These are phyloP conservation scores for Eleusine indica DNA, from an alignment of 176 grass and related monocot species.

Conservation along the genomic window DNA sequence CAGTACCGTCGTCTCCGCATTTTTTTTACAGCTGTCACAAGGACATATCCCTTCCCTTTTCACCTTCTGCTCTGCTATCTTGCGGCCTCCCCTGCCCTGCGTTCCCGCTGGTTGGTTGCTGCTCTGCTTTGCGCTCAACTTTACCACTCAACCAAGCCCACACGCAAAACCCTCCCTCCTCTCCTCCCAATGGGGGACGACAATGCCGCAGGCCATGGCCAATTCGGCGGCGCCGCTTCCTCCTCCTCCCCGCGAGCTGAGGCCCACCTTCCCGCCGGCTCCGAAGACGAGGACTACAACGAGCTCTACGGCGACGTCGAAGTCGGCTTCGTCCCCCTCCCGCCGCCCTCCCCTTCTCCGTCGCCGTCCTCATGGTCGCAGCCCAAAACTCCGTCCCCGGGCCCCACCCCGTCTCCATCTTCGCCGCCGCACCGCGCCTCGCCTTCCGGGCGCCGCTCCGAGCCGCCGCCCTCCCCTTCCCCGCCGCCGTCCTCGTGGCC, in stretches of 20 bases:
- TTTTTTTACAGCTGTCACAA: conserved; percentile 16
- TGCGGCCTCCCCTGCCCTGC: neutral
- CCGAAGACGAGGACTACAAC: conserved; percentile 44
- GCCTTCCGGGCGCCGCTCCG: conserved; percentile 2
- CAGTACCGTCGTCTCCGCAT: neutral
- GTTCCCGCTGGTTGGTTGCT: neutral
- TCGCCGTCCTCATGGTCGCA: conserved; percentile 34
- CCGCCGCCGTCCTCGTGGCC: neutral
- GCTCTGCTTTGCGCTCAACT: neutral
- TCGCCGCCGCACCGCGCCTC: neutral
- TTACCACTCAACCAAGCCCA: conserved; percentile 2
- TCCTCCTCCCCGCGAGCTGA: neutral
- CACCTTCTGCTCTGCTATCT: neutral
- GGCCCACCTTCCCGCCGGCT: neutral
- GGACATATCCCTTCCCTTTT: neutral
- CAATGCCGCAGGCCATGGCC: conserved; percentile 10
- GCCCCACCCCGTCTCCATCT: neutral
- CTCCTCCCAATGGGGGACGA: conserved; percentile 30
- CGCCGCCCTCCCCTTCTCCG: conserved; percentile 10
- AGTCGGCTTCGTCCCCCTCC: conserved; percentile 39
- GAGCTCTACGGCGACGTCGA: conserved; percentile 54
- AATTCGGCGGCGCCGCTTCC: neutral
- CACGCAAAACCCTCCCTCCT: conserved; percentile 32
- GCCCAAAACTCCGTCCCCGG: conserved; percentile 47
- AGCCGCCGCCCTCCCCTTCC: neutral